Conservation (phyloP, 2,329 filamentous ascomycete genomes). For the Penicillium sp. region DNA sequence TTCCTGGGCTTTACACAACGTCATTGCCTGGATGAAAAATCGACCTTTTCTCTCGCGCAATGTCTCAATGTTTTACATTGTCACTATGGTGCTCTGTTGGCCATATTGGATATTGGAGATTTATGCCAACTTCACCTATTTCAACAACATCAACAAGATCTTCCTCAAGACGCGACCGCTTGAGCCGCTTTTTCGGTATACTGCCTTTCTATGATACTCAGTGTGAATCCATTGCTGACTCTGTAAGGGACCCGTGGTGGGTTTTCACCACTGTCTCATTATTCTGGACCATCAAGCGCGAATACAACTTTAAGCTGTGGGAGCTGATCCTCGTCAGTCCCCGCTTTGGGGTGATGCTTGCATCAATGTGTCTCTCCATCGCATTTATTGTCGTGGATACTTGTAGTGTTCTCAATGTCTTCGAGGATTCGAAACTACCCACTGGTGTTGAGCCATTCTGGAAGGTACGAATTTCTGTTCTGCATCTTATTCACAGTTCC, state of each 20-base stretch:
- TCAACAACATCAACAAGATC: constrained; percentile 58
- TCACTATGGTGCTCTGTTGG: constrained; percentile 61
- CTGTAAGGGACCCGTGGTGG: constrained; percentile 67
- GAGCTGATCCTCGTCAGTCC: constrained; percentile 66
- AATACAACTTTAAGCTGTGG: constrained; percentile 62
- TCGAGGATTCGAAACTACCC: constrained; percentile 42
- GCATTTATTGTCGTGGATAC: constrained; percentile 66
- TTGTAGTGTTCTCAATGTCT: constrained; percentile 59
- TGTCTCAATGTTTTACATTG: constrained; percentile 61
- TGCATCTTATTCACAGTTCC: neutral
- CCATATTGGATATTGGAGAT: constrained; percentile 70
- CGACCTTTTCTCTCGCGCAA: constrained; percentile 60
- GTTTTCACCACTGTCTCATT: constrained; percentile 64
- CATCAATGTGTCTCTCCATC: constrained; percentile 64
- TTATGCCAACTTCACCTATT: constrained; percentile 68
- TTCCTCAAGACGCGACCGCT: constrained; percentile 62
- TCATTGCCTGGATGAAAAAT: constrained; percentile 71
- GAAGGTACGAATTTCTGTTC: constrained; percentile 44
- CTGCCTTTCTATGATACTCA: neutral
- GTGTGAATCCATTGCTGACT: neutral
- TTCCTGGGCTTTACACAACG: constrained; percentile 68
- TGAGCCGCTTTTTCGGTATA: constrained; percentile 63
- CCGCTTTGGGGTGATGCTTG: constrained; percentile 66
- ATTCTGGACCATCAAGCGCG: constrained; percentile 66
- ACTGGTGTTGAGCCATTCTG: constrained; percentile 70